Conservation (phyloP, 148 eudicot genomes). For the Cornus suecica region DNA sequence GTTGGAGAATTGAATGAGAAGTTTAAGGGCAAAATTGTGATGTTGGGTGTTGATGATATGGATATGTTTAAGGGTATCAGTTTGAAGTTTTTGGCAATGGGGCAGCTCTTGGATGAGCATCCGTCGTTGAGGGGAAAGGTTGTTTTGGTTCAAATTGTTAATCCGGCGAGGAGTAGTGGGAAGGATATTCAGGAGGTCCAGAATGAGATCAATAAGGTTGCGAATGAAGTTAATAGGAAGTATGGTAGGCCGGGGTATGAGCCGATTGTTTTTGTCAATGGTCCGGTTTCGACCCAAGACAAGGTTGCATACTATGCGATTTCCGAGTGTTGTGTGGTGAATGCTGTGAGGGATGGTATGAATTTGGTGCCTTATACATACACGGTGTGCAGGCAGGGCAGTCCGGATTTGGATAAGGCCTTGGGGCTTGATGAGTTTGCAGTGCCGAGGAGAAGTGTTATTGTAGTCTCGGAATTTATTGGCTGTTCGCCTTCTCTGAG, state of each 20-base stretch:
- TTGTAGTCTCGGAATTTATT: conserved; percentile 78
- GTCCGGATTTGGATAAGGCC: conserved; percentile 37
- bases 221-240: conserved; percentile 41
- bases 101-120: conserved; percentile 43
- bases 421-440: conserved; percentile 30
- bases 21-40: conserved; percentile 59
- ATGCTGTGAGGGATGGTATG: conserved; percentile 91
- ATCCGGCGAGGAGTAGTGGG: conserved; percentile 78
- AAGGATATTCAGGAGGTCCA: conserved; percentile 65
- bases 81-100: conserved; percentile 71
- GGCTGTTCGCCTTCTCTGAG: conserved; percentile 89
- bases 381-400: conserved; percentile 66
- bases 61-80: conserved; percentile 85
- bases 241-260: conserved; percentile 55
- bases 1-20: conserved; percentile 36
- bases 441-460: conserved; percentile 47
- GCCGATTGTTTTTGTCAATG: conserved; percentile 67
- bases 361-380: conserved; percentile 78
- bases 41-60: conserved; percentile 88
- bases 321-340: conserved; percentile 75
- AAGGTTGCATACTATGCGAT: conserved; percentile 67
- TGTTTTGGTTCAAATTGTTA: conserved; percentile 72
- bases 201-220: conserved; percentile 43
- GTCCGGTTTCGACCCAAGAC: conserved; percentile 54
- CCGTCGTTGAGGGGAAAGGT: conserved; percentile 51